Evolutionary conservation across 1,139 yeast genomes (phyloP).

Genomic region (Geotrichum fermentans): DNA sequence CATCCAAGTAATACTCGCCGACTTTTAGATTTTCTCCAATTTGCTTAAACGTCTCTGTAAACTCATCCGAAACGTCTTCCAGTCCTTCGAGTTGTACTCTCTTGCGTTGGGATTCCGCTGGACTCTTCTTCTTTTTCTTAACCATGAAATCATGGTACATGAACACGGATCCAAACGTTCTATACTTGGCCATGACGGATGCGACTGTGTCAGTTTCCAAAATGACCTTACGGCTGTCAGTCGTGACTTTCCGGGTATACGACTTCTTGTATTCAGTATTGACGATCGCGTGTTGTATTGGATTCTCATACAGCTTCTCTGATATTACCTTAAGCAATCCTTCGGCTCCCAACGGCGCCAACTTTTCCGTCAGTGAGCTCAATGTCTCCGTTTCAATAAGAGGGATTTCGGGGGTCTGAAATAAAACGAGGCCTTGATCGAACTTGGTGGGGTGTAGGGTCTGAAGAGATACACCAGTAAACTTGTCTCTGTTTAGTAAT

Average conservation of each 20-base stretch:
- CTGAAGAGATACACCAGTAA: constrained; percentile 85
- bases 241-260: constrained; percentile 53
- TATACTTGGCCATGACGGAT: constrained; percentile 44
- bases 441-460: constrained; percentile 83
- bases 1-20: constrained; percentile 14
- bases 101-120: constrained; percentile 6
- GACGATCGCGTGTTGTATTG: constrained; percentile 10
- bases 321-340: constrained; percentile 45
- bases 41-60: neutral
- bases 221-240: constrained; percentile 41
- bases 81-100: constrained; percentile 16
- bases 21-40: neutral
- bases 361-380: constrained; percentile 41
- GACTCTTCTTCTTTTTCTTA: constrained; percentile 13
- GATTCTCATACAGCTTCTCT: constrained; percentile 35
- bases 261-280: constrained; percentile 40
- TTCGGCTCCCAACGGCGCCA: constrained; percentile 59
- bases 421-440: constrained; percentile 68
- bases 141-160: constrained; percentile 43
- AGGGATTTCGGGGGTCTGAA: constrained; percentile 13
- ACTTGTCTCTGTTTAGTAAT: constrained; percentile 54
- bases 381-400: constrained; percentile 45
- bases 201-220: constrained; percentile 45
- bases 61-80: constrained; percentile 8
- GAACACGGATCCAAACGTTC: constrained; percentile 58